Conservation (phyloP, 495 filamentous ascomycete genomes). For the Penicillium waksmanii region DNA sequence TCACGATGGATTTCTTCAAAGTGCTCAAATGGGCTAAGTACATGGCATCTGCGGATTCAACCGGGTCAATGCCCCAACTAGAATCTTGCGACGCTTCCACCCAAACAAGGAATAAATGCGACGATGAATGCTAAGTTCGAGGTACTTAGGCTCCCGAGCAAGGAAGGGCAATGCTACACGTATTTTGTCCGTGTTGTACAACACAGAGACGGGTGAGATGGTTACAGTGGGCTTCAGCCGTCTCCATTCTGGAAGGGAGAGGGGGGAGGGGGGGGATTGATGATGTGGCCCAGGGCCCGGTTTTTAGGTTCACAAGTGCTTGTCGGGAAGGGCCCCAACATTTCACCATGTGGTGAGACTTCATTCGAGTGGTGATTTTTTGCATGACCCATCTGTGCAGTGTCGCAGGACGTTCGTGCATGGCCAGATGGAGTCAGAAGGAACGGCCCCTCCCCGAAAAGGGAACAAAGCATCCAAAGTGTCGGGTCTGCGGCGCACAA, state of each 20-base stretch:
- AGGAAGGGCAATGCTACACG: not conserved
- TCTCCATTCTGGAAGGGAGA: conserved; percentile 8
- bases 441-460: conserved; percentile 20
- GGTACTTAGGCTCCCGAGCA: not conserved
- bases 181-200: not conserved
- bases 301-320: conserved; percentile 20
- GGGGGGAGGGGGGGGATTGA: not conserved
- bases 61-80: conserved; percentile 12
- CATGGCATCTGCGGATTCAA: not conserved
- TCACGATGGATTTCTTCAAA: conserved; percentile 6
- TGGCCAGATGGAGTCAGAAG: conserved; percentile 18
- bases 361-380: conserved; percentile 11
- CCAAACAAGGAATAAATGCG: no score
- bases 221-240: conserved; percentile 7
- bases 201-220: not conserved
- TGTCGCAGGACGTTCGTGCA: conserved; percentile 30
- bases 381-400: conserved; percentile 10
- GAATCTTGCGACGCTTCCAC: not conserved
- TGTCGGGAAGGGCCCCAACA: conserved; percentile 1
- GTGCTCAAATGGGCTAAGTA: conserved; percentile 10
- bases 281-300: conserved; percentile 14
- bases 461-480: conserved; percentile 29
- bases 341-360: conserved; percentile 2
- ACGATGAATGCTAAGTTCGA: no score
- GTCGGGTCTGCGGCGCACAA: conserved; percentile 31